Base-by-base conservation (phyloP, 163 green algal species). In the Prototheca cutis region DNA sequence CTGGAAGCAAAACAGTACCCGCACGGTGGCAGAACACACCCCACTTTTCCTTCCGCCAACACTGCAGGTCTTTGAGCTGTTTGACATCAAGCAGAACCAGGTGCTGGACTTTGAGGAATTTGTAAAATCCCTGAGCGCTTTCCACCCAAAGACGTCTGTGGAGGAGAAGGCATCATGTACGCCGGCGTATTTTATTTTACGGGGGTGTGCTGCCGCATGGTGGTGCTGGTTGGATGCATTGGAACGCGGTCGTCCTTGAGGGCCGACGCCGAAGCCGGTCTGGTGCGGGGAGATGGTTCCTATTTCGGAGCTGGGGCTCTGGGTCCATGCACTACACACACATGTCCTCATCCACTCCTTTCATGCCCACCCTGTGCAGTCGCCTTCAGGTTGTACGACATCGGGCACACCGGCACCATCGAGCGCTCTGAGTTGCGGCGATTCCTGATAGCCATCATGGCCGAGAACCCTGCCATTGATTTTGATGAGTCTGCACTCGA, bases 101-200 rank as follows among this genome's bases (percentile, higher is more conserved):
- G 74, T 83, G 21, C 76, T 86, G n/a, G 79, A 84, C 36, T 84
- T 86, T 77, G 71, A 71, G 10, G 79, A 86, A 55, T 86, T 86
- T 74, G 66, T 80, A 25, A 55, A 52, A 4, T 66, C 65, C 19
- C 51, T 86, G 24, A 73, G 53, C 21, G 71, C 83, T 13, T 86
- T 86, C 62, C 79, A 86, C 53, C 77, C 79, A 2, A 59, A 70
- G 21, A 73, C 76, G 10, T 66, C 72, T 7, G 47, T 80, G 13
- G 40, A 71, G 8, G 79, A 85, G 48, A 86, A 86, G 42, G 70
- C 73, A 40, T 58, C 62, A 52, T 86, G 77, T 85, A 42, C 66
- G 72, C 65, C n/a, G 32, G 48, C 7, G 19, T 54, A 33, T n/a
- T 7, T 5, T 7, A 13, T 29, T 17, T 52, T 17, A 24, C 42